Conservation (phyloP, 2,329 filamentous ascomycete species). For the Epichloe hybrida region DNA sequence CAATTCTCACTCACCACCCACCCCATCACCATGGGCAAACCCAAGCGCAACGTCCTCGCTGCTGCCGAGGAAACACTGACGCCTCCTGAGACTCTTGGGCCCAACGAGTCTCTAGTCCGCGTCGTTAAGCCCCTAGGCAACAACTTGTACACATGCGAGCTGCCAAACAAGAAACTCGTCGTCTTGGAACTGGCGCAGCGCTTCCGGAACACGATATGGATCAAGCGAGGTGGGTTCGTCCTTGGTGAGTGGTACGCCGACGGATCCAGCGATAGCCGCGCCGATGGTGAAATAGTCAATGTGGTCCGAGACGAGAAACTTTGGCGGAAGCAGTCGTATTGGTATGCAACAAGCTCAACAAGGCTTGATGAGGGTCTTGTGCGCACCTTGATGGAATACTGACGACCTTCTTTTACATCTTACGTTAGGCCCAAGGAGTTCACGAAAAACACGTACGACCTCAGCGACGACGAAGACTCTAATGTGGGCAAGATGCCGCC, state of each 20-base stretch:
- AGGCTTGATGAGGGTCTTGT: too few relatives aligned
- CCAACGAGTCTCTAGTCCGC: conserved; percentile 56
- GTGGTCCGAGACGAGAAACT: conserved; percentile 81
- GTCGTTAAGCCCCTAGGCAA: conserved; percentile 78
- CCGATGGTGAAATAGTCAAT: conserved; percentile 82
- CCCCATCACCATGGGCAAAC: conserved; percentile 19
- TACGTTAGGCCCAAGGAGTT: conserved; percentile 63
- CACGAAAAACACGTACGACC: conserved; percentile 45
- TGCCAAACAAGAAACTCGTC: conserved; percentile 51
- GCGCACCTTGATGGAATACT: conserved; percentile 3
- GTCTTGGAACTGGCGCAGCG: conserved; percentile 71
- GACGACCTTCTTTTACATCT: conserved; percentile 4
- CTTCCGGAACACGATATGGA: conserved; percentile 88
- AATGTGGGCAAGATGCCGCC: conserved; percentile 77
- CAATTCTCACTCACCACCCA: background rate
- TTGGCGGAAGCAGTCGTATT: conserved; percentile 83
- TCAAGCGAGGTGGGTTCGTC: conserved; percentile 79
- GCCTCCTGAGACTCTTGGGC: conserved; percentile 44
- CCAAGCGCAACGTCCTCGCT: conserved; percentile 62
- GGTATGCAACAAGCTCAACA: conserved; percentile 36
- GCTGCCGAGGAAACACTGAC: conserved; percentile 58
- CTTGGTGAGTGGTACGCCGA: conserved; percentile 57
- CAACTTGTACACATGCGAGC: conserved; percentile 69
- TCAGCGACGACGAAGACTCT: conserved; percentile 62
- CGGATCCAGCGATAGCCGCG: conserved; percentile 59